Conservation (phyloP, 352 stramenopile genomes). For the Phytophthora boehmeriae region DNA sequence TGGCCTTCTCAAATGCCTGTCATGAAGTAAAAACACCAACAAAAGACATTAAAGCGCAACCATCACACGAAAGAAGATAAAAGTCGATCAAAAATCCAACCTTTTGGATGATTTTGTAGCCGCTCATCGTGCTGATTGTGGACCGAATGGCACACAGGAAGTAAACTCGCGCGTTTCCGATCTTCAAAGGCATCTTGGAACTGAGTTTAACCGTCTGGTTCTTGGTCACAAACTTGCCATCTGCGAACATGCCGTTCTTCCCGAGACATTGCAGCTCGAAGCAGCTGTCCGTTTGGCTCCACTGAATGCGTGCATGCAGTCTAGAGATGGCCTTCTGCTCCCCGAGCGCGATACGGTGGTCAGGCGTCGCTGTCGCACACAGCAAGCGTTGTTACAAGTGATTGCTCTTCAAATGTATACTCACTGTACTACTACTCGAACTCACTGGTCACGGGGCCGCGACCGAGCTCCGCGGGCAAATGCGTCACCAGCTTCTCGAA, state of each 20-base stretch:
- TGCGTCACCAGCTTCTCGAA: slow-evolving; percentile 85
- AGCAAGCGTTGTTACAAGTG: not conserved
- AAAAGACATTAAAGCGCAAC: not conserved
- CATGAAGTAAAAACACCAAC: not conserved
- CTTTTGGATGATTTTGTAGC: slow-evolving; percentile 81
- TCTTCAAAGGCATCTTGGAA: slow-evolving; percentile 82
- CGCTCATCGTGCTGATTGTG: slow-evolving; percentile 81
- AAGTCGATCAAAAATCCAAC: slow-evolving; percentile 20
- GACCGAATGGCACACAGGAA: slow-evolving; percentile 78
- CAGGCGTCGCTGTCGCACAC: slow-evolving; percentile 33
- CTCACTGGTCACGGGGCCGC: slow-evolving; percentile 49
- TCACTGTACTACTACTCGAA: slow-evolving; percentile 1
- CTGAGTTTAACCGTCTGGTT: slow-evolving; percentile 71
- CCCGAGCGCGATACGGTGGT: slow-evolving; percentile 64
- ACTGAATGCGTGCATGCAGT: slow-evolving; percentile 78
- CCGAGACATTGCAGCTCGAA: slow-evolving; percentile 82
- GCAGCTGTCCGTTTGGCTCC: slow-evolving; percentile 73
- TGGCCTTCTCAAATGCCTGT: slow-evolving; percentile 82
- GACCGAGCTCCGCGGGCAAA: slow-evolving; percentile 73
- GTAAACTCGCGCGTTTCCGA: slow-evolving; percentile 75
- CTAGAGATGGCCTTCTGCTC: slow-evolving; percentile 85
- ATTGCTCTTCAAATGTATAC: not conserved
- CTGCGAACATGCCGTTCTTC: slow-evolving; percentile 83
- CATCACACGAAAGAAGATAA: slow-evolving; percentile 3
- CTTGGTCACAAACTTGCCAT: slow-evolving; percentile 73